A percentile compares a stretch with the other conserved stretches of the same genome.
Conservation (phyloP, 139 green algal genomes). For the Nannochloris sp. region DNA sequence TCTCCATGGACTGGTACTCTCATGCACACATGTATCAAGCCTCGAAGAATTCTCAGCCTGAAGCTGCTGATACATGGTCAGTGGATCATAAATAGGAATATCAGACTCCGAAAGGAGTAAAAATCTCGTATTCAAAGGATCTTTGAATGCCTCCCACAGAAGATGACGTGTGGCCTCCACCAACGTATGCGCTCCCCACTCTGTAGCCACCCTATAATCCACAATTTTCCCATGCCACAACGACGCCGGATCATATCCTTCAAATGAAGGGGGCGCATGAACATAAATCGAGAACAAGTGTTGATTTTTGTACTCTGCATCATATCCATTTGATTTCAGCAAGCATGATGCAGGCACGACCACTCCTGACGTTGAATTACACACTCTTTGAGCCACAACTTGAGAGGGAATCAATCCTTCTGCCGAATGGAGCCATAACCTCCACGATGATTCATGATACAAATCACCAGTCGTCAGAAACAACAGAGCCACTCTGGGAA, state of each 20-base stretch:
- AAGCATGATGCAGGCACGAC: background rate
- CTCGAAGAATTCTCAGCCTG: constrained; percentile 8
- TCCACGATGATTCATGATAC: constrained; percentile 6
- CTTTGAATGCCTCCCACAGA: background rate
- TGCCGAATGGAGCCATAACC: constrained; percentile 10
- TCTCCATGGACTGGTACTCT: constrained; percentile 7
- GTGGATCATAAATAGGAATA: constrained; percentile 24
- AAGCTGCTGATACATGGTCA: constrained; percentile 24
- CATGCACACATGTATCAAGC: background rate
- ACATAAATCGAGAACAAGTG: constrained; percentile 36
- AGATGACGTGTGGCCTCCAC: constrained; percentile 3
- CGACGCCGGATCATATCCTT: background rate
- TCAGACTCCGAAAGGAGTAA: constrained; percentile 20
- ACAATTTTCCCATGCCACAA: constrained; percentile 8
- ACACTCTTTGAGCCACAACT: background rate
- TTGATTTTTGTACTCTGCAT: constrained; percentile 11
- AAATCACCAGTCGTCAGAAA: constrained; percentile 12
- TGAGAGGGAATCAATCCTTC: constrained; percentile 1
- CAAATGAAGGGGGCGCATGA: constrained; percentile 19
- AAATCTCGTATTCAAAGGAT: constrained; percentile 5
- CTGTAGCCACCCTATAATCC: constrained; percentile 8
- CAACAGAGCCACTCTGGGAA: constrained; percentile 10
- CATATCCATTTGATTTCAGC: background rate
- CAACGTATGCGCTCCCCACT: constrained; percentile 5
- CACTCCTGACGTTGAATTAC: background rate